These are phyloP conservation scores for Amborella trichopoda DNA, from an alignment of 164 flowering plant species.

Conservation along the genomic window DNA sequence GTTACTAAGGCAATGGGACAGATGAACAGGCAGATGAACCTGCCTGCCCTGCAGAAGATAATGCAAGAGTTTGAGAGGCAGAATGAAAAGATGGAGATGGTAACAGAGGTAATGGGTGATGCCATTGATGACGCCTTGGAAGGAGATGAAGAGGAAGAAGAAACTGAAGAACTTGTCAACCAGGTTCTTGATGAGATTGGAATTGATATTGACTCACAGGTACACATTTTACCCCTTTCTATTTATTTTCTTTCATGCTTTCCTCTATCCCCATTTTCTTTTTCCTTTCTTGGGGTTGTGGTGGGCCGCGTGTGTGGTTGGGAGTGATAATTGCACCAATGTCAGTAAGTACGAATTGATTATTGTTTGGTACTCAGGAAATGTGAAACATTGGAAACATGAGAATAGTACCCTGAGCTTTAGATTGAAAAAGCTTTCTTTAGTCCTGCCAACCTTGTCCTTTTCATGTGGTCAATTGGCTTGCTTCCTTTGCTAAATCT, in stretches of 20 bases:
- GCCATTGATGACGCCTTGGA: conserved; percentile 83
- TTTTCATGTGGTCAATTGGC: no score
- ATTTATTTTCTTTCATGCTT: not conserved
- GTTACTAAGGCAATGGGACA: conserved; percentile 89
- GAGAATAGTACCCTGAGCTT: no score
- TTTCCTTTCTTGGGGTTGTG: no score
- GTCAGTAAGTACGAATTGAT: no score
- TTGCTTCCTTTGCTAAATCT: no score
- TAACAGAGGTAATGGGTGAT: conserved; percentile 74
- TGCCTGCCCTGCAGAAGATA: conserved; percentile 69
- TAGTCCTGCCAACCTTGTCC: no score
- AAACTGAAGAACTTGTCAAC: conserved; percentile 73
- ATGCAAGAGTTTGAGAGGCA: conserved; percentile 84
- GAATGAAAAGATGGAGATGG: conserved; percentile 88
- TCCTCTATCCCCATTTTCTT: no score
- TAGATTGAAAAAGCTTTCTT: no score
- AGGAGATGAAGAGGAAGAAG: conserved; percentile 88
- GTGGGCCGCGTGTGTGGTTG: no score
- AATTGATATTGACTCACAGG: conserved; percentile 65
- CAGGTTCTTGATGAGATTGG: conserved; percentile 86
- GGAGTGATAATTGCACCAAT: no score
- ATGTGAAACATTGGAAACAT: no score
- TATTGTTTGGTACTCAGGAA: no score
- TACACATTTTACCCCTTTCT: conserved; percentile 7
- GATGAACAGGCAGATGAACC: conserved; percentile 86